Evolutionary conservation across 495 filamentous ascomycete genomes (phyloP).

Genomic region (Podospora australis): DNA sequence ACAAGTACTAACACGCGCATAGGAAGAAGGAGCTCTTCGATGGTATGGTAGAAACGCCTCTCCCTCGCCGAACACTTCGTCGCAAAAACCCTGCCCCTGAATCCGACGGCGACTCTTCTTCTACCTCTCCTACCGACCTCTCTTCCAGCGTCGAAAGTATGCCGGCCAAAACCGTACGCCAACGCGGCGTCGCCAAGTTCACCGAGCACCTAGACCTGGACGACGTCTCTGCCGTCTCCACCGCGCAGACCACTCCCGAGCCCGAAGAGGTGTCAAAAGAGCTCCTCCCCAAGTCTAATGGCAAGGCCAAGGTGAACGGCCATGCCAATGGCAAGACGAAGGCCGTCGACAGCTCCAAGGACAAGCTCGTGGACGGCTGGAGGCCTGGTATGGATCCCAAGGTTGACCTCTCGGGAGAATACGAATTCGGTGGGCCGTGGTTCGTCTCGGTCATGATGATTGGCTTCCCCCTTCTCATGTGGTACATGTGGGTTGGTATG

Average conservation of each 20-base stretch:
- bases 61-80: slow-evolving; percentile 29
- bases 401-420: slow-evolving; percentile 71
- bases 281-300: slow-evolving; percentile 17
- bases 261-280: slow-evolving; percentile 21
- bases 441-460: slow-evolving; percentile 82
- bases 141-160: slow-evolving; percentile 24
- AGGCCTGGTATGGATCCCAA: slow-evolving; percentile 63
- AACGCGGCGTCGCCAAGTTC: slow-evolving; percentile 37
- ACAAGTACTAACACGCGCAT: background rate
- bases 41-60: slow-evolving; percentile 47
- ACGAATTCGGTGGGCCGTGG: slow-evolving; percentile 81
- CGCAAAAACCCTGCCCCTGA: slow-evolving; percentile 40
- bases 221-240: slow-evolving; percentile 21
- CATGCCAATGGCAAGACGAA: slow-evolving; percentile 26
- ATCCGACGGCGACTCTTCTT: slow-evolving; percentile 39
- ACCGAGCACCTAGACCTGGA: slow-evolving; percentile 39
- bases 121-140: slow-evolving; percentile 27
- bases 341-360: slow-evolving; percentile 10
- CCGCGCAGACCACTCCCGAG: slow-evolving; percentile 23
- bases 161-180: slow-evolving; percentile 23
- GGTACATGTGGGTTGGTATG: slow-evolving; percentile 97
- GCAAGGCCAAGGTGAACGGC: slow-evolving; percentile 17
- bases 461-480: slow-evolving; percentile 89
- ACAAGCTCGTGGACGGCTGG: slow-evolving; percentile 59
- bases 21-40: slow-evolving; percentile 48